Conservation (phyloP, 345 rosid genomes). For the Bretschneidera sinensis region DNA sequence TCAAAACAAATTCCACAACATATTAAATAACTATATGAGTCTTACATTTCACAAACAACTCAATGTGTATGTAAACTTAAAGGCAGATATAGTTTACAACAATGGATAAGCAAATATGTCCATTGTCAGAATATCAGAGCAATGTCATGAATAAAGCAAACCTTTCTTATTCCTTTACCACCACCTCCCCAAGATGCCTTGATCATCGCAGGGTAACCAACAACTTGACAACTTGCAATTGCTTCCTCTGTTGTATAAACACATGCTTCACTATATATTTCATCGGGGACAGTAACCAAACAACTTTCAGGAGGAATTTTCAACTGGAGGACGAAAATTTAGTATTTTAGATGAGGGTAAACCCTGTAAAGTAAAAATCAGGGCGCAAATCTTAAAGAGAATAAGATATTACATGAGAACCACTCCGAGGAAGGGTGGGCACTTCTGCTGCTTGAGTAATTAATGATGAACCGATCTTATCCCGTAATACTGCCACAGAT, state of each 20-base stretch:
- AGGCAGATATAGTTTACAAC: neutral
- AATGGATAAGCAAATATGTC: neutral
- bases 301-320: slow-evolving; percentile 70
- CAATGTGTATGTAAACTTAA: slow-evolving; percentile 5
- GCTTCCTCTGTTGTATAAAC: slow-evolving; percentile 98
- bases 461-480: slow-evolving; percentile 97
- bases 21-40: neutral
- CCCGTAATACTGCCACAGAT: slow-evolving; percentile 96
- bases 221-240: slow-evolving; percentile 91
- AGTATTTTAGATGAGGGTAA: slow-evolving; percentile 17
- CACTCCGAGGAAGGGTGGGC: slow-evolving; percentile 99
- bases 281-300: slow-evolving; percentile 83
- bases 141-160: slow-evolving; percentile 24
- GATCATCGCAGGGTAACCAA: slow-evolving; percentile 99
- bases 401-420: slow-evolving; percentile 67
- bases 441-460: slow-evolving; percentile 99
- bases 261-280: slow-evolving; percentile 87
- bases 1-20: neutral
- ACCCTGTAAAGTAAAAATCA: slow-evolving; percentile 1
- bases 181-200: slow-evolving; percentile 99
- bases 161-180: slow-evolving; percentile 99
- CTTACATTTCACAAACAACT: slow-evolving; percentile 2
- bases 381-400: neutral
- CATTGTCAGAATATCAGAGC: slow-evolving; percentile 2
- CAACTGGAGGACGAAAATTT: slow-evolving; percentile 48